A percentile compares a stretch with the other conserved stretches of the same genome.
phyloP scores from a whole-genome alignment of 352 stramenopile genomes.

The Phytopythium oedochilum region DNA sequence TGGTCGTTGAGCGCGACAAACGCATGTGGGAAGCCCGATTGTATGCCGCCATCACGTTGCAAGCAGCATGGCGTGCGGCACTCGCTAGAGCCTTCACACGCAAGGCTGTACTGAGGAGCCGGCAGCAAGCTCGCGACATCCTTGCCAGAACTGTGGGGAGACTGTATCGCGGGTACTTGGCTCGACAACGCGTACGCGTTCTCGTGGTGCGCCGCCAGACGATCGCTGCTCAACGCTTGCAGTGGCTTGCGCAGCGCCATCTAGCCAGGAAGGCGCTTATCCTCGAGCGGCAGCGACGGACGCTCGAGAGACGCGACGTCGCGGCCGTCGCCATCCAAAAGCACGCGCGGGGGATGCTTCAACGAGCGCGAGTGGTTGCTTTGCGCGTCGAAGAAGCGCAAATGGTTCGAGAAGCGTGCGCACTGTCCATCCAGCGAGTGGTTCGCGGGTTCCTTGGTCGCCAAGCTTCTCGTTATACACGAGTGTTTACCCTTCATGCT shows the following conservation, averaged over 20 bases:
- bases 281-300: slow-evolving; percentile 8
- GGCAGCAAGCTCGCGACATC: slow-evolving; percentile 16
- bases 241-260: slow-evolving; percentile 26
- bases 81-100: slow-evolving; percentile 12
- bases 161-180: slow-evolving; percentile 44
- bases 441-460: slow-evolving; percentile 40
- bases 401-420: slow-evolving; percentile 36
- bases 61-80: slow-evolving; percentile 29
- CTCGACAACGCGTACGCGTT: slow-evolving; percentile 34
- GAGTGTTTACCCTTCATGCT: slow-evolving; percentile 21
- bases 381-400: slow-evolving; percentile 33
- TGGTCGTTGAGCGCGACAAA: slow-evolving; percentile 26
- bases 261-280: slow-evolving; percentile 30
- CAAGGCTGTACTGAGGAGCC: slow-evolving; percentile 21
- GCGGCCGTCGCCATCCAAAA: slow-evolving; percentile 42
- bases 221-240: slow-evolving; percentile 29
- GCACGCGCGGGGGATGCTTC: slow-evolving; percentile 24
- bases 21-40: slow-evolving; percentile 16
- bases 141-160: slow-evolving; percentile 21
- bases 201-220: slow-evolving; percentile 23
- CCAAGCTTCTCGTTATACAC: slow-evolving; percentile 18
- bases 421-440: slow-evolving; percentile 46
- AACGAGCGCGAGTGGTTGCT: slow-evolving; percentile 18
- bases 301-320: slow-evolving; percentile 16
- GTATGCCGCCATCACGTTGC: slow-evolving; percentile 17